These are phyloP conservation scores for Haplosporangium sp. DNA, from an alignment of 371 early-diverging fungal genomes.

Conservation along the genomic window DNA sequence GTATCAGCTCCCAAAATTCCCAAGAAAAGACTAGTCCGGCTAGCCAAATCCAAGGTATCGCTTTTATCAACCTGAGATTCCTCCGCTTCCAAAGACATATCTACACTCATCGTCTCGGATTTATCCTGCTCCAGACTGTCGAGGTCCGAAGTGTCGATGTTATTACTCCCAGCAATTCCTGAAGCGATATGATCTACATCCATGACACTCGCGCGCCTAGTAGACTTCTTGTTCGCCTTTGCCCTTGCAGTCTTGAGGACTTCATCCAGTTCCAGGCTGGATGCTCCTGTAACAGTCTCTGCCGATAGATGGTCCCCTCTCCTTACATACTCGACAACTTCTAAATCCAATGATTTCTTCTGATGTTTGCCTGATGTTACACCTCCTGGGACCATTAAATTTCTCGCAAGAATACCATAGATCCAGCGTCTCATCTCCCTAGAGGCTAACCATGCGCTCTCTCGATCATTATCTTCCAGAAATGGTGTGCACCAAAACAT, in stretches of 20 bases:
- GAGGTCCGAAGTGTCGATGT: not conserved
- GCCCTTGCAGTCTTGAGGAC: slow-evolving; percentile 13
- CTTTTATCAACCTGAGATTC: not conserved
- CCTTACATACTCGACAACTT: slow-evolving; percentile 52
- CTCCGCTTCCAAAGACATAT: slow-evolving; percentile 2
- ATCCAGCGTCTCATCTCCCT: slow-evolving; percentile 60
- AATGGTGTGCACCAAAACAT: slow-evolving; percentile 68
- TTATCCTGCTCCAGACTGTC: not conserved
- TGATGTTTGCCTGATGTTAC: not conserved
- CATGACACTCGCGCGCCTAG: slow-evolving; percentile 32
- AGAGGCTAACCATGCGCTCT: slow-evolving; percentile 63
- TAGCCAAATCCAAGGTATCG: slow-evolving; percentile 4
- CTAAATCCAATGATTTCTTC: slow-evolving; percentile 7
- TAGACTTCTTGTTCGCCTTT: slow-evolving; percentile 3
- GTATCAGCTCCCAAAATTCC: slow-evolving; percentile 49
- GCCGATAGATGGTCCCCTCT: slow-evolving; percentile 51
- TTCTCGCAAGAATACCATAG: slow-evolving; percentile 54
- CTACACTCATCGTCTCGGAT: slow-evolving; percentile 11
- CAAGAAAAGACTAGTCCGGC: slow-evolving; percentile 47
- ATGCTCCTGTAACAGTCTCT: slow-evolving; percentile 38
- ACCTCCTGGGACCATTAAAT: slow-evolving; percentile 7
- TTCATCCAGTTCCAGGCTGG: slow-evolving; percentile 32
- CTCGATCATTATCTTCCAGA: slow-evolving; percentile 64
- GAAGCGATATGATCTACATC: slow-evolving; percentile 21
- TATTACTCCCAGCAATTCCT: not conserved